Percentiles rank a stretch among this genome's conserved stretches.
phyloP scores from a whole-genome alignment of 176 grass and related monocot species.

The Oryza glumipatula region DNA sequence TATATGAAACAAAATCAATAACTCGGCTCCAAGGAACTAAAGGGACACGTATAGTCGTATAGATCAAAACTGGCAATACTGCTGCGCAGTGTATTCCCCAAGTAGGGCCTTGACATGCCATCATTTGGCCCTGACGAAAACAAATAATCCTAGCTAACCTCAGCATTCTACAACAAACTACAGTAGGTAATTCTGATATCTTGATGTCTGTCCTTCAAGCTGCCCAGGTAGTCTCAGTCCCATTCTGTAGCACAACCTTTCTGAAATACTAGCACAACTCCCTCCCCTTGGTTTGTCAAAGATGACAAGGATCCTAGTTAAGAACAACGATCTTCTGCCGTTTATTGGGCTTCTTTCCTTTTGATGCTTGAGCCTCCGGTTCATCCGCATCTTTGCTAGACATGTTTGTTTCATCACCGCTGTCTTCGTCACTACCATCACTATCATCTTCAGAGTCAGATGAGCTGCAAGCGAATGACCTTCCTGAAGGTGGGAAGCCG shows the following conservation, averaged over 20 bases:
- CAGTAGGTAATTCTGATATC: neutral
- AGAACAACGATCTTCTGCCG: slow-evolving; percentile 83
- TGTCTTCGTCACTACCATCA: slow-evolving; percentile 36
- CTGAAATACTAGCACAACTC: neutral
- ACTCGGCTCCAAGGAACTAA: neutral
- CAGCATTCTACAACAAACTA: slow-evolving; percentile 30
- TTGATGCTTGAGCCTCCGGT: neutral
- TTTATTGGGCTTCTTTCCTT: slow-evolving; percentile 58
- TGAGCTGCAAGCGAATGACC: slow-evolving; percentile 41
- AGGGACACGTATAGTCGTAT: too few species aligned
- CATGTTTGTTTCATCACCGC: slow-evolving; percentile 23
- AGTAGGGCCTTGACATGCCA: neutral
- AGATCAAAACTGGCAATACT: neutral
- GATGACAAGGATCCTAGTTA: slow-evolving; percentile 42
- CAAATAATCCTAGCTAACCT: slow-evolving; percentile 8
- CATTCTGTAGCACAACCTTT: slow-evolving; percentile 4
- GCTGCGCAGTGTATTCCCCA: neutral
- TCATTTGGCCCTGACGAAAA: neutral
- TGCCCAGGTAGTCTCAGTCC: neutral
- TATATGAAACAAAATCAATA: too few species aligned
- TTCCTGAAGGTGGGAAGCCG: slow-evolving; percentile 43
- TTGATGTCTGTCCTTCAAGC: neutral
- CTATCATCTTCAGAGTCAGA: slow-evolving; percentile 57
- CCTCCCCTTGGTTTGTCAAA: neutral
- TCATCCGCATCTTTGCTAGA: slow-evolving; percentile 22